Base-by-base conservation (phyloP, 1,284 basidiomycete species). In the Ustilago crameri region DNA sequence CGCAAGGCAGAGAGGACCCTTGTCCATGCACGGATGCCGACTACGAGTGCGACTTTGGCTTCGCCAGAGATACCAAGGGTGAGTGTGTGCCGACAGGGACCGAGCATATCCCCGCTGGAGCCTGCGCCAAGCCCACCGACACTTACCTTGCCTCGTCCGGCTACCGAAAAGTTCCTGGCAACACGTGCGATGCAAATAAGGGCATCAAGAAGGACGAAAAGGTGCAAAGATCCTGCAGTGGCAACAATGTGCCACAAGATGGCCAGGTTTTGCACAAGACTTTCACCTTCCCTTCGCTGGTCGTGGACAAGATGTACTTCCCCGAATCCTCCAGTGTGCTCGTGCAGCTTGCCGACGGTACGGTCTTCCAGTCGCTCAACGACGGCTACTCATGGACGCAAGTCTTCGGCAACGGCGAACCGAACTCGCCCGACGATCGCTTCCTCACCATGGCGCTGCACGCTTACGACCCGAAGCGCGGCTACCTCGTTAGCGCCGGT, bases 41-140 rank as follows among this genome's bases (percentile, higher is more conserved):
- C 83, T 98, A 90, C 80, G 96, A 98, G 84, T 98, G 93, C 78
- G 93, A 95, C 85, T 95, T 92, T 85, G 94, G 95, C 83, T 95
- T 88, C 78, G 86, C 93, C 38, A 89, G 90, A 12, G 88, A 91
- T 66, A 89, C 87, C 22, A 86, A 88, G 32, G 79, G 81, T 22
- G 80, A 89, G 57, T 98, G 95, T 82, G 87, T 91, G 2, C 88
- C 92, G 2, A 89, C 88, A 26, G 93, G 93, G 8, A 92, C 91
- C 1, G 93, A 97, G 81, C 89, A 88, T 10, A 90, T 97, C 44
- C 92, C 93, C 0, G 87, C 89, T 0, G 92, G 89, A 3, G 87
- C 90, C 0, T 98, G 96, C 79, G 80, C 75, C 18, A 65, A 82
- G 3, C 84, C 85, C 17, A 86, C 86, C 52, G 84, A 87, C 0